Evolutionary conservation across 2,329 filamentous ascomycete species (phyloP), one percentile per base, ranked within the genome.

Genomic region (Madurella fahalii): DNA sequence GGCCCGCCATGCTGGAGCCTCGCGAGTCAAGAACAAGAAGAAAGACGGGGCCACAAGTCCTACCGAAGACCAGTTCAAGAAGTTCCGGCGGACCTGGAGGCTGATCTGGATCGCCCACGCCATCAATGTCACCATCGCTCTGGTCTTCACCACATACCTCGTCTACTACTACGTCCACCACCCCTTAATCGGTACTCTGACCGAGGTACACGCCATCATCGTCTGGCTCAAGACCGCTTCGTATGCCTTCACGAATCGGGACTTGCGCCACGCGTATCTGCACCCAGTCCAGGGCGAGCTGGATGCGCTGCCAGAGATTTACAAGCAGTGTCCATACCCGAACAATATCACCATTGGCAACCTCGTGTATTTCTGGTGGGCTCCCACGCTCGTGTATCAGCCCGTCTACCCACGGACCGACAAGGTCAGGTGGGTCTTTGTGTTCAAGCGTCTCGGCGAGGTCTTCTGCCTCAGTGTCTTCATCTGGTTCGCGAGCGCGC

Each of bases 181-280:
- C 71, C 94, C 94, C 0, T 81, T 95, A 16, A 95, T 99, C 63
- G 94, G 94, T 41, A 96, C 91, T 0, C 75, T 96, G 47, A 91
- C 89, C 60, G 89, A 97, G 71, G 74, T 95, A 57, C 94, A 99
- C 69, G 91, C 92, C 60, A 85, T 97, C 65, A 89, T 97, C 52
- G 92, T 97, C 48, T 96, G 92, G 86, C 81, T 99, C 65, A 99
- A 99, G 76, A 92, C 89, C 32, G 89, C 90, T 60, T 96, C 92
- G 0, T 99, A 97, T 68, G 94, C 93, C 20, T 89, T 97, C 65
- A 97, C 94, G 25, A 99, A 99, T 71, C 86, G 94, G 60, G 94
- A 99, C 69, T 82, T 99, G 34, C 88, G 94, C 40, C 90, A 96
- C 68, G 90, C 93, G 16, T 90, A 90, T 68, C 80, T 97, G 18